Conservation (phyloP, 257 asterid genomes). For the Ballota nigra region DNA sequence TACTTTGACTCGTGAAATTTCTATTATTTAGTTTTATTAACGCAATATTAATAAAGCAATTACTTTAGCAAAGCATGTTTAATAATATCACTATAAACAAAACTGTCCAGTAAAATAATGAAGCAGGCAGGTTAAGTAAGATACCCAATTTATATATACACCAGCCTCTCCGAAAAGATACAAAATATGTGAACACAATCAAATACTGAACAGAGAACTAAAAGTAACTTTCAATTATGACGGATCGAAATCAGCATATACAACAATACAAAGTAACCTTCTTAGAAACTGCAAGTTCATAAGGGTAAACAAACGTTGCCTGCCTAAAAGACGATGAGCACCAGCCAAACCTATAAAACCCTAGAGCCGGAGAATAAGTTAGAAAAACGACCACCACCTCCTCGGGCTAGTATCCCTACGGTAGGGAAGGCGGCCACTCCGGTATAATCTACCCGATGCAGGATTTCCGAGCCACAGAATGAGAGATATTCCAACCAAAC, state of each 20-base stretch:
- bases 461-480: conserved; percentile 64
- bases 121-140: not conserved
- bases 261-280: not conserved
- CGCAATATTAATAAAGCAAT: not conserved
- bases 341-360: conserved; percentile 6
- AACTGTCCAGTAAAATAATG: not conserved
- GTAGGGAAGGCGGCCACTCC: conserved; percentile 21
- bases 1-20: not conserved
- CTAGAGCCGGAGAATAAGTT: conserved; percentile 21
- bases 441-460: conserved; percentile 39
- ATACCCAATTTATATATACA: not conserved
- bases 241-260: not conserved
- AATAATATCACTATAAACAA: not conserved
- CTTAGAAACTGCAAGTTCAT: not conserved
- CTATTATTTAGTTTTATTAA: too few relatives aligned
- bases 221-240: not conserved
- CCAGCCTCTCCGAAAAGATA: not conserved
- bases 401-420: conserved; percentile 44
- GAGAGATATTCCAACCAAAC: conserved; percentile 63
- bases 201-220: not conserved
- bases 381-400: conserved; percentile 73
- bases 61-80: not conserved
- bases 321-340: not conserved
- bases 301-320: not conserved
- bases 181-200: not conserved